Evolutionary conservation across 2,329 filamentous ascomycete species (phyloP).

Genomic region (Pseudogymnoascus sp.): DNA sequence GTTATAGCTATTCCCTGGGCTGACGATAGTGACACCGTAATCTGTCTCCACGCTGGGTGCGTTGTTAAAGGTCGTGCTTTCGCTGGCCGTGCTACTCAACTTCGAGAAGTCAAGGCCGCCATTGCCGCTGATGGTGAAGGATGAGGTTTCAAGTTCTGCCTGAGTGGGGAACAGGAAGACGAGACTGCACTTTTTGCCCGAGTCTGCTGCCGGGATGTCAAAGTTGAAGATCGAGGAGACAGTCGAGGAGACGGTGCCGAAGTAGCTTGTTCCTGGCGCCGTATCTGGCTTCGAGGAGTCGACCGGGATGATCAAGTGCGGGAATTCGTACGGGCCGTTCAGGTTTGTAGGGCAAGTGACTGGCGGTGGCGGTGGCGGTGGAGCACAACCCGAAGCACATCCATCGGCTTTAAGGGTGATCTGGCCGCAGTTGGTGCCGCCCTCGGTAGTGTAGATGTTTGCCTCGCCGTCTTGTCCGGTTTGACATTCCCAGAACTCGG

Average conservation of each 20-base stretch:
- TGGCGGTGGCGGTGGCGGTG: background rate
- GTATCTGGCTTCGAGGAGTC: constrained; percentile 44
- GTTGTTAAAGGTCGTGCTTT: constrained; percentile 45
- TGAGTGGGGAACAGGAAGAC: constrained; percentile 56
- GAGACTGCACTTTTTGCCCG: constrained; percentile 52
- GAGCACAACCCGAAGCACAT: constrained; percentile 22
- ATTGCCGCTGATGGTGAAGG: constrained; percentile 44
- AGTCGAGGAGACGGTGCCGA: constrained; percentile 44
- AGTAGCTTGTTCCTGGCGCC: constrained; percentile 43
- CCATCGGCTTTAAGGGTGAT: constrained; percentile 30
- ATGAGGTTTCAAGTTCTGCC: constrained; percentile 48
- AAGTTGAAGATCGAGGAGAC: constrained; percentile 61
- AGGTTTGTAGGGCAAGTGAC: constrained; percentile 32
- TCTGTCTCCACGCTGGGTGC: constrained; percentile 37
- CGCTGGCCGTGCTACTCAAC: constrained; percentile 37
- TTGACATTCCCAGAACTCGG: constrained; percentile 48
- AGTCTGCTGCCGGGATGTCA: constrained; percentile 45
- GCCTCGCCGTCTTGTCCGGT: constrained; percentile 27
- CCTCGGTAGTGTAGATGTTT: constrained; percentile 31
- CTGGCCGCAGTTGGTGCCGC: constrained; percentile 28
- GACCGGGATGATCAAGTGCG: constrained; percentile 55
- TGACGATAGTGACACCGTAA: constrained; percentile 36
- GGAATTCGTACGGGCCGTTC: constrained; percentile 42
- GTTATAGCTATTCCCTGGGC: constrained; percentile 45
- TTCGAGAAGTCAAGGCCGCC: constrained; percentile 44